phyloP scores from a whole-genome alignment of 768 basidiomycete species.

The Lentinula sp. region DNA sequence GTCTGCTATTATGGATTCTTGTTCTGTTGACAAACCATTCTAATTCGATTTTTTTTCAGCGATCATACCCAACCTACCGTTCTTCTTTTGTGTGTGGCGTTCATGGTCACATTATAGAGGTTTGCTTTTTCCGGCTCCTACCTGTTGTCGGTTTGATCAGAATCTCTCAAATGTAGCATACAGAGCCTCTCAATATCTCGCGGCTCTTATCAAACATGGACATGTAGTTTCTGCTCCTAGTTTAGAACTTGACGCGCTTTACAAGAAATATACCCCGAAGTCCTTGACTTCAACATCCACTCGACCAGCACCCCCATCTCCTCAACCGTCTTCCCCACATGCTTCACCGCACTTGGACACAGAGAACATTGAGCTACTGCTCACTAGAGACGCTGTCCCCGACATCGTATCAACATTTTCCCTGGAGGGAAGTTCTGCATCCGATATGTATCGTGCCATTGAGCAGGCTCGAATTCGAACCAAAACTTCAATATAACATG shows the following conservation, averaged over 20 bases:
- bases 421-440: constrained; percentile 36
- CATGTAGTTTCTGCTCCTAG: constrained; percentile 53
- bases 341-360: background rate
- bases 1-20: constrained; percentile 18
- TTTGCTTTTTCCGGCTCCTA: constrained; percentile 17
- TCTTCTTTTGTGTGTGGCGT: constrained; percentile 83
- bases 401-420: constrained; percentile 39
- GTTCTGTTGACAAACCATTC: background rate
- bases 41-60: constrained; percentile 34
- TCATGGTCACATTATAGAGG: constrained; percentile 84
- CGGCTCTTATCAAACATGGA: constrained; percentile 49
- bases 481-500: background rate
- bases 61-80: constrained; percentile 76
- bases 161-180: constrained; percentile 38
- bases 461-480: constrained; percentile 40
- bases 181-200: constrained; percentile 64
- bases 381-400: constrained; percentile 50
- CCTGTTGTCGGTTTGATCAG: background rate
- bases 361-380: constrained; percentile 24
- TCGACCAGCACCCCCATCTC: constrained; percentile 6
- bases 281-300: constrained; percentile 6
- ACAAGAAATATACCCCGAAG: constrained; percentile 23
- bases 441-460: constrained; percentile 58
- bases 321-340: background rate
- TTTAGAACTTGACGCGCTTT: constrained; percentile 51